Evolutionary conservation across 805 yeast species (phyloP).

Genomic region (Ogataea pini): DNA sequence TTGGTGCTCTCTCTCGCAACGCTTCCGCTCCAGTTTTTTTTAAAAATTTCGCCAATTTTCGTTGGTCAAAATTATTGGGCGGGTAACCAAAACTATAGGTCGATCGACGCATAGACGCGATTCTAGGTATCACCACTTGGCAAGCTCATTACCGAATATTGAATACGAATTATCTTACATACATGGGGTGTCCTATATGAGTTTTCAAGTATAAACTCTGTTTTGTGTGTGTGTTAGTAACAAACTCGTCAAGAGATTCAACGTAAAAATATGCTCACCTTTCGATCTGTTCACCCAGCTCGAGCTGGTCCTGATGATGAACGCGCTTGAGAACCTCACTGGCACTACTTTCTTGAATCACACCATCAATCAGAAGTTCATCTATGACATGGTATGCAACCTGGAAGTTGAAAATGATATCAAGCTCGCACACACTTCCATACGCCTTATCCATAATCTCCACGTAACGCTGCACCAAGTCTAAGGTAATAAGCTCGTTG

Average conservation of each 20-base stretch:
- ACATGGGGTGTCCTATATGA: background rate
- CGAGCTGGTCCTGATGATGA: constrained; percentile 83
- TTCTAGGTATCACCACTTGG: background rate
- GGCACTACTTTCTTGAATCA: constrained; percentile 78
- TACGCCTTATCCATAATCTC: constrained; percentile 96
- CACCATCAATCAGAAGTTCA: constrained; percentile 87
- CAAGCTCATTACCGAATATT: background rate
- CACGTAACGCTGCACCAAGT: constrained; percentile 87
- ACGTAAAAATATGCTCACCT: constrained; percentile 15
- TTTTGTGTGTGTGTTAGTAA: constrained; percentile 7
- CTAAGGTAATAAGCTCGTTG: constrained; percentile 84
- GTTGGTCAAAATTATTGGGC: constrained; percentile 22
- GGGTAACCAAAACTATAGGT: constrained; percentile 8
- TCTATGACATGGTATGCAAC: constrained; percentile 91
- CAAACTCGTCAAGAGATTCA: background rate
- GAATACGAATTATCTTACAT: background rate
- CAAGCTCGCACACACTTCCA: constrained; percentile 95
- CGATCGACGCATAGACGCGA: constrained; percentile 5
- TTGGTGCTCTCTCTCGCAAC: constrained; percentile 2
- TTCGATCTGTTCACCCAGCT: constrained; percentile 37
- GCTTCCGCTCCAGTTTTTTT: constrained; percentile 2
- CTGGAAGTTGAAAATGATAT: constrained; percentile 92
- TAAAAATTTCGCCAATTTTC: constrained; percentile 22
- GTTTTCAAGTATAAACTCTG: constrained; percentile 7
- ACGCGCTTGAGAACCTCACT: constrained; percentile 77